Evolutionary conservation across 2,329 filamentous ascomycete species (phyloP), one percentile per base, ranked within the genome.

Genomic region (Dactylellina haptotyla): DNA sequence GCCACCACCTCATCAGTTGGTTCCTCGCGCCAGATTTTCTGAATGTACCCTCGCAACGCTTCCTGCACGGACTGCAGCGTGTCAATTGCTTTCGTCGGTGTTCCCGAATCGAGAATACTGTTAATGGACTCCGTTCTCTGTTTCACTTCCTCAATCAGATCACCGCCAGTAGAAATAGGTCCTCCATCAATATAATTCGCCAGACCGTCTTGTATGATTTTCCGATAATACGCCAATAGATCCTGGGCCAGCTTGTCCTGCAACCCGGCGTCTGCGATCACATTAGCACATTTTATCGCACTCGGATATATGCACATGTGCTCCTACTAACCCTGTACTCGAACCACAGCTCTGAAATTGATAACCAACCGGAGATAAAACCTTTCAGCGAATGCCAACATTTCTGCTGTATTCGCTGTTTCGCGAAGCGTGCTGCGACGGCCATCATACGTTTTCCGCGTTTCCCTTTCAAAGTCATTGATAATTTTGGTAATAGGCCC

Each of bases 161-260:
- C n/a, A n/a, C n/a, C n/a, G n/a, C n/a, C n/a, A n/a, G n/a, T n/a
- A n/a, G n/a, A n/a, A n/a, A n/a, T n/a, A n/a, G n/a, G n/a, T n/a
- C n/a, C 59, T 28, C 67, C 59, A 39, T 72, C 67, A 2, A 34
- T 51, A 14, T 65, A 59, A 37, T 72, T 72, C 18, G 59, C 32
- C 39, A 72, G 20, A 12, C 67, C 59, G n/a, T 72, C 67, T 9
- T 45, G 18, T 18, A 65, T 30, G 28, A 61, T 58, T 37, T 59
- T 64, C 16, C 65, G 67, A 51, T 72, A 72, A 32, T 72, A 64
- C 0, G 41, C 53, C 18, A 65, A 14, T 20, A 72, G 54, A 56
- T 72, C 67, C 45, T 65, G 67, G 10, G 67, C 59, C 16, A 72
- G 45, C 51, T 72, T 72, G 37, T 65, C 67, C 34, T 65, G 67